Conservation (phyloP, 371 early-diverging fungal species). For the Saksenaea vasiformis region DNA sequence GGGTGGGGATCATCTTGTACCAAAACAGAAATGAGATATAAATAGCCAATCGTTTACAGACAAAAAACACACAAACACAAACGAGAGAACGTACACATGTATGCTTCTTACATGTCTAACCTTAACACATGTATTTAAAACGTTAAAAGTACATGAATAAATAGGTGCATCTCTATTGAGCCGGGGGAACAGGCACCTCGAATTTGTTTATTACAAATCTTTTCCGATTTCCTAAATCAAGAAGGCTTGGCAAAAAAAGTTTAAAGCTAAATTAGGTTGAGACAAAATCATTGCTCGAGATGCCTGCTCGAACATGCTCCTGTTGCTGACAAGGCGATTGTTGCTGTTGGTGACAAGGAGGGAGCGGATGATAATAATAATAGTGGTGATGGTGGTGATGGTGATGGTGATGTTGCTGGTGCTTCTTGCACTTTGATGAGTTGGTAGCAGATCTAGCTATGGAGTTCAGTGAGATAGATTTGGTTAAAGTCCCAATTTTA, state of each 20-base stretch:
- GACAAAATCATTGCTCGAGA: constrained; percentile 2
- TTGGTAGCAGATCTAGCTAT: background rate
- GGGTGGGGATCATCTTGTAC: constrained; percentile 1
- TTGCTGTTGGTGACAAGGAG: background rate
- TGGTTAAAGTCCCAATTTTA: background rate
- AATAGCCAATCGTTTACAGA: background rate
- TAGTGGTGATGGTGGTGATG: background rate
- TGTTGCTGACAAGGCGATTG: background rate
- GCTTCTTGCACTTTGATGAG: background rate
- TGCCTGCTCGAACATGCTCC: background rate
- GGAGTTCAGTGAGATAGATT: background rate
- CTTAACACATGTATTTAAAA: background rate
- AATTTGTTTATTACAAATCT: constrained; percentile 1
- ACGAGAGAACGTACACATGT: background rate
- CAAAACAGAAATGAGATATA: constrained; percentile 6
- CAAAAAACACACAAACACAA: no score
- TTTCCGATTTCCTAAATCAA: constrained; percentile 3
- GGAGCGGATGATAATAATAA: background rate
- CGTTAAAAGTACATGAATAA: background rate
- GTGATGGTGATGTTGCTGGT: background rate
- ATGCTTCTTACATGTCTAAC: background rate
- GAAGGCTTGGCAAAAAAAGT: constrained; percentile 6
- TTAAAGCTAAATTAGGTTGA: constrained; percentile 4
- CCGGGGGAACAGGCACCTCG: no score
- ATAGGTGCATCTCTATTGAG: background rate